These are phyloP conservation scores for Pestalotiopsis sp. DNA, from an alignment of 2,329 filamentous ascomycete genomes.

Conservation along the genomic window DNA sequence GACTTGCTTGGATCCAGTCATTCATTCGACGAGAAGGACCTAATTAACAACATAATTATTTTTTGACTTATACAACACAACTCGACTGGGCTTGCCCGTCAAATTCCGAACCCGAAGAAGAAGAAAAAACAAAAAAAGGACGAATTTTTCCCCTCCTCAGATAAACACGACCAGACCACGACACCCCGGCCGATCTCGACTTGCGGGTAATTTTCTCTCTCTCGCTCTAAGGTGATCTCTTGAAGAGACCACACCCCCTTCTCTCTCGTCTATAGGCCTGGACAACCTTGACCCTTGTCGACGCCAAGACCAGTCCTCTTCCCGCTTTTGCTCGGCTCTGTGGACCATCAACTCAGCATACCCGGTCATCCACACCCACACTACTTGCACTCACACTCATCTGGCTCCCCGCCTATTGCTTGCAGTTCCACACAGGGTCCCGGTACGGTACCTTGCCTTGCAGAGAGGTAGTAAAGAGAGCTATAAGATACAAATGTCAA, in stretches of 20 bases:
- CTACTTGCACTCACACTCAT: conserved; percentile 13
- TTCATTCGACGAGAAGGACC: conserved; percentile 45
- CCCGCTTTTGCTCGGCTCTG: conserved; percentile 46
- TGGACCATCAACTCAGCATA: conserved; percentile 24
- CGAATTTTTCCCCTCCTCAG: neutral
- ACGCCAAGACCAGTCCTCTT: conserved; percentile 25
- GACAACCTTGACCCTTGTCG: conserved; percentile 30
- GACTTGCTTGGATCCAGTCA: conserved; percentile 61
- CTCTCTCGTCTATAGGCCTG: conserved; percentile 21
- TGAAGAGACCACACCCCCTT: conserved; percentile 19
- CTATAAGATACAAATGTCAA: conserved; percentile 64
- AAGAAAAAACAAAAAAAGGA: conserved; percentile 2
- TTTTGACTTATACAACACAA: conserved; percentile 23
- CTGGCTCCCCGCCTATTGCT: conserved; percentile 27
- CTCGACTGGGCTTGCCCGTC: conserved; percentile 24
- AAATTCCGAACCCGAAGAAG: conserved; percentile 23
- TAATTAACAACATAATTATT: conserved; percentile 41
- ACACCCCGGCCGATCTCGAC: conserved; percentile 26
- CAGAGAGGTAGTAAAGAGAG: conserved; percentile 24
- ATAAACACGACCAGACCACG: conserved; percentile 18
- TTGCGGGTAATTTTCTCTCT: conserved; percentile 20
- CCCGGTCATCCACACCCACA: neutral
- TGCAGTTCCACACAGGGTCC: conserved; percentile 44
- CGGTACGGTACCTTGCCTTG: conserved; percentile 22
- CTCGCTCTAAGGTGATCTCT: conserved; percentile 16